Evolutionary conservation across 192 early-diverging fungal genomes (phyloP).

Genomic region (Irineochytrium annulatum): DNA sequence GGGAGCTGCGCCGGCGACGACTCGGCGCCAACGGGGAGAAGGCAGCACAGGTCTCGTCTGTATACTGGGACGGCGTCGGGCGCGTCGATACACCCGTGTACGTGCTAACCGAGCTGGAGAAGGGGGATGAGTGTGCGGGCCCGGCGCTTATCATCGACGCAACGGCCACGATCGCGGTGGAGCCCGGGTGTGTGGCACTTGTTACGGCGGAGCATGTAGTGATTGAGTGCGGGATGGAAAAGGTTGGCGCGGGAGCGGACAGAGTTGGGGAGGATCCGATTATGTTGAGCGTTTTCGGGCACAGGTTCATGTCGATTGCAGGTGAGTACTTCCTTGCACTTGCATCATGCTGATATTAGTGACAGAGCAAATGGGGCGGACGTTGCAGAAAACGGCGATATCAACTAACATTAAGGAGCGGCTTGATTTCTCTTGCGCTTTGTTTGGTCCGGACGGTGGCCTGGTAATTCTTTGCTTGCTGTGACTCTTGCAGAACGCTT

Average conservation of each 20-base stretch:
- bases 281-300: slow-evolving; percentile 84
- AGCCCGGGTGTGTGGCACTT: slow-evolving; percentile 70
- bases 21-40: background rate
- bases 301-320: slow-evolving; percentile 97
- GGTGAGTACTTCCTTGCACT: slow-evolving; percentile 4
- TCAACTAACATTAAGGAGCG: slow-evolving; percentile 98
- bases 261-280: slow-evolving; percentile 73
- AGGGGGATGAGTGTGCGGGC: slow-evolving; percentile 70
- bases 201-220: slow-evolving; percentile 64
- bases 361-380: slow-evolving; percentile 93
- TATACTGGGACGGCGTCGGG: slow-evolving; percentile 67
- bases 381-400: slow-evolving; percentile 89
- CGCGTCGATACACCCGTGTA: slow-evolving; percentile 70
- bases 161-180: slow-evolving; percentile 84
- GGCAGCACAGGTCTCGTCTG: slow-evolving; percentile 15
- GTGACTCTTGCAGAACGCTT: slow-evolving; percentile 72
- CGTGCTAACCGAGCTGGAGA: slow-evolving; percentile 52
- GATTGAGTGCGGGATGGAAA: too few relatives aligned
- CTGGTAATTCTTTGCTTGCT: slow-evolving; percentile 38
- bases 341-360: background rate
- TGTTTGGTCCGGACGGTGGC: slow-evolving; percentile 86
- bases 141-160: slow-evolving; percentile 89
- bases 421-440: slow-evolving; percentile 93
- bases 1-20: slow-evolving; percentile 13
- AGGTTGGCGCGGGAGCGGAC: slow-evolving; percentile 34